These are phyloP conservation scores for Kodamaea arcana DNA, from an alignment of 1,139 yeast genomes.

Conservation along the genomic window DNA sequence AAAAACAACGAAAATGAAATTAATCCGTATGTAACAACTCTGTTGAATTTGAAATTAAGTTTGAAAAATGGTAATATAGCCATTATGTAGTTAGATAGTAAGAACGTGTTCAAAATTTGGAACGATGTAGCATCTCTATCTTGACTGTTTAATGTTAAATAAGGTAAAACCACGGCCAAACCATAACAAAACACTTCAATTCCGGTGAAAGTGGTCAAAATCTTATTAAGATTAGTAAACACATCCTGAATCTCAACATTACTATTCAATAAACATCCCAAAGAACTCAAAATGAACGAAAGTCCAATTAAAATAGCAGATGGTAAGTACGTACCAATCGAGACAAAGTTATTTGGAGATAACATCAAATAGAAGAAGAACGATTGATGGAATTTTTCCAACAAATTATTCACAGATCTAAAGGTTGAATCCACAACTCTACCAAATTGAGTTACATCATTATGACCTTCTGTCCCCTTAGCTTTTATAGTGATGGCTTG, in stretches of 20 bases:
- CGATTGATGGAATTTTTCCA: constrained; percentile 96
- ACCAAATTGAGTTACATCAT: constrained; percentile 89
- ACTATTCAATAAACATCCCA: constrained; percentile 53
- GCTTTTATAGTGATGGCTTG: constrained; percentile 85
- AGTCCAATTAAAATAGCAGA: constrained; percentile 72
- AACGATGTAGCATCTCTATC: constrained; percentile 15
- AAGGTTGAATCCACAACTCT: constrained; percentile 83
- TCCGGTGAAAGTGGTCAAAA: constrained; percentile 30
- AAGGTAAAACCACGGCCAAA: constrained; percentile 27
- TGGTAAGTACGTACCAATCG: constrained; percentile 92
- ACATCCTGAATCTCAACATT: constrained; percentile 23
- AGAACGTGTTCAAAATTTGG: constrained; percentile 17
- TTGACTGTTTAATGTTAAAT: constrained; percentile 13
- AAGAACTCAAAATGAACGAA: constrained; percentile 67
- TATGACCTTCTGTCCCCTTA: constrained; percentile 49
- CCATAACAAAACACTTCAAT: constrained; percentile 32
- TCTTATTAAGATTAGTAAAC: constrained; percentile 21
- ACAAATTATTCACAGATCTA: constrained; percentile 83
- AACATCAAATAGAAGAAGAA: constrained; percentile 87
- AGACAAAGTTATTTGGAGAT: constrained; percentile 76
- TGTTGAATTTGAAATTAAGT: constrained; percentile 13
- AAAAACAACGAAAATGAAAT: constrained; percentile 49
- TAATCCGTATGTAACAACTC: constrained; percentile 25
- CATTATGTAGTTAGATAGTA: constrained; percentile 16
- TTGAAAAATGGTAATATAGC: constrained; percentile 20